Evolutionary conservation across 2,329 filamentous ascomycete species (phyloP).

Genomic region (Orbilia brochopaga): DNA sequence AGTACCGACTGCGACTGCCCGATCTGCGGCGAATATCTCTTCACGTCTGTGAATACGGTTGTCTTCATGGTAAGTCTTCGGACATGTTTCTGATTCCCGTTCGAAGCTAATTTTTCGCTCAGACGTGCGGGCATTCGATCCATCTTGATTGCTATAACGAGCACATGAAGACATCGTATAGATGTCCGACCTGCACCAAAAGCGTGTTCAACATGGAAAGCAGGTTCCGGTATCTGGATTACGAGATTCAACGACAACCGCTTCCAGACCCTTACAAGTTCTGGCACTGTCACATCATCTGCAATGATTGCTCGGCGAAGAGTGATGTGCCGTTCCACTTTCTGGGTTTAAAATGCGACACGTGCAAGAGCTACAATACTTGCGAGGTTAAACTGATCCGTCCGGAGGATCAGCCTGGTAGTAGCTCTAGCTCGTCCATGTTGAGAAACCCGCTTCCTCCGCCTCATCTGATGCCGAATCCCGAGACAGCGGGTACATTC

Average conservation of each 20-base stretch:
- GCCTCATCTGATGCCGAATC: conserved; percentile 44
- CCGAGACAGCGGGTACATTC: conserved; percentile 34
- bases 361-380: conserved; percentile 74
- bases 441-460: conserved; percentile 30
- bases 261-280: conserved; percentile 86
- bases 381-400: conserved; percentile 69
- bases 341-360: conserved; percentile 86
- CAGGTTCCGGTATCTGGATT: conserved; percentile 87
- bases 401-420: conserved; percentile 51
- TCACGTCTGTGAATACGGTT: conserved; percentile 84
- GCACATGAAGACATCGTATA: conserved; percentile 88
- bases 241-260: conserved; percentile 83
- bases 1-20: conserved; percentile 95
- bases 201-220: conserved; percentile 97
- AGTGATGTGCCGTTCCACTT: conserved; percentile 90
- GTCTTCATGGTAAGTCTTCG: conserved; percentile 73
- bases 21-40: conserved; percentile 96
- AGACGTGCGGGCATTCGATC: conserved; percentile 88
- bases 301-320: conserved; percentile 92
- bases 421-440: conserved; percentile 13
- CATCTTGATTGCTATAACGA: conserved; percentile 87
- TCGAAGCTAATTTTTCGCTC: background rate
- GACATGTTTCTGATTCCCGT: background rate
- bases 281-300: conserved; percentile 81
- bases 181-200: conserved; percentile 92